Evolutionary conservation across 495 filamentous ascomycete genomes (phyloP), one percentile per base, ranked within the genome.

Genomic region (Chaetomium tenue): DNA sequence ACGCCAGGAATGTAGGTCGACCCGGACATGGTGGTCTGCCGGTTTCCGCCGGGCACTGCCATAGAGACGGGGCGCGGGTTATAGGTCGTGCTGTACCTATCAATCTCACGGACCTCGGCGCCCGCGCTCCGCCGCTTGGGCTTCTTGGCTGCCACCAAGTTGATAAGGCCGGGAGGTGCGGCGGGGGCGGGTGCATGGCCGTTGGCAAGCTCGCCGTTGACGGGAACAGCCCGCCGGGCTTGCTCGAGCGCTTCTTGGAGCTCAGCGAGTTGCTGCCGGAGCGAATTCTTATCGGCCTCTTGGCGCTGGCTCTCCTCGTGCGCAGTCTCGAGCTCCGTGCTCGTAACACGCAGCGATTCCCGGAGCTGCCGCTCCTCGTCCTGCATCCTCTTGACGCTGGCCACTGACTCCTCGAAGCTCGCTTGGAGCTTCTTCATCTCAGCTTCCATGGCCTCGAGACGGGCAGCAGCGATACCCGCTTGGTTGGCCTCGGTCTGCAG

Each of bases 401-500:
- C 84, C 13, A 87, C 84, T 55, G 90, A 91, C 62, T 99, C 94
- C 54, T 92, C 87, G 77, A 93, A 92, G 71, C 81, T 92, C 42
- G 85, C 79, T 73, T 96, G 91, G n/a, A 98, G 81, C 74, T 86
- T 89, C 82, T 85, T 89, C 91, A 97, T 96, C 70, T 98, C 94
- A 60, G 89, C 88, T 74, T 97, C 94, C 85, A 98, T 89, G 9
- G 87, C 91, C 47, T 87, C 84, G 39, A 99, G 79, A 58, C 90
- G 88, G 63, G 95, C 95, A 47, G 92, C 91, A 26, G 88, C 90
- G 66, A 97, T 97, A 78, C 95, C 94, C 57, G 92, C 94, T 79
- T 98, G 93, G 75, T 98, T 98, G 58, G 94, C 94, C 76, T 99
- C 95, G 8, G 86, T 84, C 76, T 98, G 95, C 46, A 99, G 86